These are phyloP conservation scores for Mycosphaerella sp. DNA, from an alignment of 2,329 filamentous ascomycete species.

Conservation along the genomic window DNA sequence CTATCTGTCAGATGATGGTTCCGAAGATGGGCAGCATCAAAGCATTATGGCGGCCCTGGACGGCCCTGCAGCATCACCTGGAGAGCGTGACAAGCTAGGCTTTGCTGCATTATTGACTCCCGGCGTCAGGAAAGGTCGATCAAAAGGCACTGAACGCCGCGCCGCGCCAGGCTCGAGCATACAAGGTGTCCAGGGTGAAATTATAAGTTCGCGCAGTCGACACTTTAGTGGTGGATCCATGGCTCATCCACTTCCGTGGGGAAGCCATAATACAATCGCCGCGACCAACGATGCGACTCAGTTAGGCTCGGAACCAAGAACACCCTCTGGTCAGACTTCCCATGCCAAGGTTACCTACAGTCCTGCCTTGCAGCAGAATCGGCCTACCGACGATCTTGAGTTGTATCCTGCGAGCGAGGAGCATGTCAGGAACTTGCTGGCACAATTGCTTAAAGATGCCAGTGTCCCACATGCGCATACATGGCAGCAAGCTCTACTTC, in stretches of 20 bases:
- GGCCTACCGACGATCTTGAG: slow-evolving; percentile 49
- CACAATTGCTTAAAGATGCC: slow-evolving; percentile 73
- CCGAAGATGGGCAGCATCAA: slow-evolving; percentile 80
- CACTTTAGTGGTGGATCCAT: slow-evolving; percentile 81
- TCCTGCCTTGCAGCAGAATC: slow-evolving; percentile 61
- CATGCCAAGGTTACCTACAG: slow-evolving; percentile 55
- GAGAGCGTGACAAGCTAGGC: slow-evolving; percentile 66
- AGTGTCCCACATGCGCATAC: slow-evolving; percentile 64
- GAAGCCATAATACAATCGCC: slow-evolving; percentile 49
- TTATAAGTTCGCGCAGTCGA: slow-evolving; percentile 58
- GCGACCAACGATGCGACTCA: slow-evolving; percentile 38
- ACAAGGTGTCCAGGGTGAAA: slow-evolving; percentile 54
- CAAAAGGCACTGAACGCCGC: slow-evolving; percentile 53
- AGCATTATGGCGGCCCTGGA: slow-evolving; percentile 71
- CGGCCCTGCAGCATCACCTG: slow-evolving; percentile 43
- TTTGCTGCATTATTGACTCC: slow-evolving; percentile 64
- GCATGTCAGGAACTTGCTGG: slow-evolving; percentile 79
- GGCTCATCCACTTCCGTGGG: slow-evolving; percentile 64
- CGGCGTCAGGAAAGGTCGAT: slow-evolving; percentile 68
- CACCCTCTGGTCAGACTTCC: slow-evolving; percentile 17
- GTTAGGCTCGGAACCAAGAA: slow-evolving; percentile 10
- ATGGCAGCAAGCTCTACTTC: slow-evolving; percentile 87
- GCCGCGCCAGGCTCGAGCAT: slow-evolving; percentile 55
- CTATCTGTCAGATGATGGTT: slow-evolving; percentile 91
- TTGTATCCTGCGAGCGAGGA: slow-evolving; percentile 80